Percentiles rank a stretch among this genome's conserved stretches.
Conservation (phyloP, 2,329 filamentous ascomycete species). For the Cladobotryum mycophilum region DNA sequence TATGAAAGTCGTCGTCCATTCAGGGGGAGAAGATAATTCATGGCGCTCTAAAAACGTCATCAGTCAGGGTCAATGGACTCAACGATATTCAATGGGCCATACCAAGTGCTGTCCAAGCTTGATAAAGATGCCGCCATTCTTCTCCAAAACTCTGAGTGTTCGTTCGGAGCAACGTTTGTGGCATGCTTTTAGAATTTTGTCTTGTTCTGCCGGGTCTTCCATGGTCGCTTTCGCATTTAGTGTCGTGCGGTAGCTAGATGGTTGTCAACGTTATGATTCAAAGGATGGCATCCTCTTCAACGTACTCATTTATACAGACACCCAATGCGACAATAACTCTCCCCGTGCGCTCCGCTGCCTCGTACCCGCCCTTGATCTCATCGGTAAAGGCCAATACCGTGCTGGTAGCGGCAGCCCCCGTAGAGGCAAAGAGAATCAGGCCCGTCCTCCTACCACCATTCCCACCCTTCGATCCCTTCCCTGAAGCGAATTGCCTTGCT, state of each 20-base stretch:
- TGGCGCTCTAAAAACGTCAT: slow-evolving; percentile 58
- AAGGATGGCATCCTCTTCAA: neutral
- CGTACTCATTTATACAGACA: slow-evolving; percentile 83
- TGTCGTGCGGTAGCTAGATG: slow-evolving; percentile 72
- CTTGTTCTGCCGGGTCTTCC: slow-evolving; percentile 57
- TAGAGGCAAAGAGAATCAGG: slow-evolving; percentile 42
- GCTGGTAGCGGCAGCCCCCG: slow-evolving; percentile 43
- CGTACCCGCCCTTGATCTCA: slow-evolving; percentile 70
- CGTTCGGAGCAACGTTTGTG: slow-evolving; percentile 89
- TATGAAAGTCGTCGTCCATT: slow-evolving; percentile 95
- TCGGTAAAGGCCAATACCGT: slow-evolving; percentile 51
- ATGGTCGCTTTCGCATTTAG: slow-evolving; percentile 62
- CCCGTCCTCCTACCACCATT: slow-evolving; percentile 17
- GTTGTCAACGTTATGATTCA: neutral
- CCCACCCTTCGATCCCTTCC: slow-evolving; percentile 18
- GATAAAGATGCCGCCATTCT: slow-evolving; percentile 97
- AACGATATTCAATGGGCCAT: slow-evolving; percentile 17
- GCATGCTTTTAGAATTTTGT: slow-evolving; percentile 69
- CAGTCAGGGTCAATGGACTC: slow-evolving; percentile 13
- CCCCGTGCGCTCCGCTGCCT: slow-evolving; percentile 68
- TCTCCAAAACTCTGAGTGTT: slow-evolving; percentile 80
- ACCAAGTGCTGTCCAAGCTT: slow-evolving; percentile 92
- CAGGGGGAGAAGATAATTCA: slow-evolving; percentile 85
- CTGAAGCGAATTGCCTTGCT: slow-evolving; percentile 26
- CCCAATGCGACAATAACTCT: slow-evolving; percentile 69